phyloP scores from a whole-genome alignment of 352 stramenopile genomes.

The Pilasporangium apinafurcum region DNA sequence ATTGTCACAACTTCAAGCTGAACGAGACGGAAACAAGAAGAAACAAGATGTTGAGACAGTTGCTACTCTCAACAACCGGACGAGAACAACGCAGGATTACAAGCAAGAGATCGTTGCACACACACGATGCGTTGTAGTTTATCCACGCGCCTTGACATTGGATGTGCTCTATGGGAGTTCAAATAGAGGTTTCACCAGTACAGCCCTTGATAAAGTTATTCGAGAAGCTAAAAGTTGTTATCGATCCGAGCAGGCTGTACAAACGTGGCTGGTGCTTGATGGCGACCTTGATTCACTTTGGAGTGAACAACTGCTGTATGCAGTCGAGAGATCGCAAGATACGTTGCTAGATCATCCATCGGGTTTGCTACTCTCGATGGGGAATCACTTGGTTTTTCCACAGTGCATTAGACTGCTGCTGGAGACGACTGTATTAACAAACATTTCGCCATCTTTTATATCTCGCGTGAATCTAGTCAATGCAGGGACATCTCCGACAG shows the following conservation, averaged over 20 bases:
- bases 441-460: conserved; percentile 49
- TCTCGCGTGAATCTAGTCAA: conserved; percentile 36
- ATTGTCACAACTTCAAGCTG: conserved; percentile 10
- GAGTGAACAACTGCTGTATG: conserved; percentile 40
- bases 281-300: conserved; percentile 38
- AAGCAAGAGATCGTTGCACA: background rate
- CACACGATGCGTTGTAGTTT: conserved; percentile 26
- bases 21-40: too few species aligned
- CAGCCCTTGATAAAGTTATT: conserved; percentile 30
- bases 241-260: conserved; percentile 5
- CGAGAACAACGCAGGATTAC: background rate
- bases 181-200: conserved; percentile 11
- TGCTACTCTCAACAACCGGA: too few species aligned
- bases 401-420: conserved; percentile 34
- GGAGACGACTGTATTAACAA: conserved; percentile 38
- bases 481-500: conserved; percentile 2
- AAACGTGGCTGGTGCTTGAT: conserved; percentile 68
- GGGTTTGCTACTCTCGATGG: conserved; percentile 26
- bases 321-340: conserved; percentile 13
- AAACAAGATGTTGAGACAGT: too few species aligned
- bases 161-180: conserved; percentile 21
- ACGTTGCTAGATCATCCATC: conserved; percentile 4
- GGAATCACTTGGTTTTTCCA: conserved; percentile 31
- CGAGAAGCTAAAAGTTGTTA: conserved; percentile 34
- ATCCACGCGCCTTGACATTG: conserved; percentile 25